Conservation (phyloP, 108 stramenopile genomes). For the Nitzschia putrida region DNA sequence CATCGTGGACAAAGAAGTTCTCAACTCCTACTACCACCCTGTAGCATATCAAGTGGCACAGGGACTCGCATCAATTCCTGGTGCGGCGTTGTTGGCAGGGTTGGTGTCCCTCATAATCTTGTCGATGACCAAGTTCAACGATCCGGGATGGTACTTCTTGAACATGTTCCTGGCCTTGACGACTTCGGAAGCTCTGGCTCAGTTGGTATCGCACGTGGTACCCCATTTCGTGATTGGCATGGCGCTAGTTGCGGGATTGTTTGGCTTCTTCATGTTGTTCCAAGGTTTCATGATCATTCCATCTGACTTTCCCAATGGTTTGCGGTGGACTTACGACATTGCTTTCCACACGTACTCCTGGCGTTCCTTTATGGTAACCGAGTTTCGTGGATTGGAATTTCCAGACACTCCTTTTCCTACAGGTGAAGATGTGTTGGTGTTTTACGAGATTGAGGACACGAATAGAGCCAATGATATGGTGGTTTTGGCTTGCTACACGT, state of each 20-base stretch:
- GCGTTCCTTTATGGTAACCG: no score
- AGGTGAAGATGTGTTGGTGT: constrained; percentile 41
- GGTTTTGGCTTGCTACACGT: constrained; percentile 33
- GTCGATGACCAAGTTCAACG: no score
- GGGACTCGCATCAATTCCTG: constrained; percentile 45
- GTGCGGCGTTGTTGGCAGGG: constrained; percentile 45
- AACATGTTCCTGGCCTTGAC: no score
- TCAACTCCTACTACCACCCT: no score
- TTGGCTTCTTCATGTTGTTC: constrained; percentile 62
- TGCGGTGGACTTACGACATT: constrained; percentile 55
- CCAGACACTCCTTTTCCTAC: no score
- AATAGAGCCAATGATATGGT: constrained; percentile 44
- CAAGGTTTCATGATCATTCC: constrained; percentile 67
- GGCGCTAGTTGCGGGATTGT: constrained; percentile 51
- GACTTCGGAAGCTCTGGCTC: constrained; percentile 60
- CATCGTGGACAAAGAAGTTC: constrained; percentile 65
- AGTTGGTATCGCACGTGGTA: constrained; percentile 55
- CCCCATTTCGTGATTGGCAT: constrained; percentile 70
- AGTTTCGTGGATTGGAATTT: no score
- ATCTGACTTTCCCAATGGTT: constrained; percentile 54
- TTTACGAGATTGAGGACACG: constrained; percentile 62
- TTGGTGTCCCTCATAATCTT: constrained; percentile 53
- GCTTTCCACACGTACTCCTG: no score
- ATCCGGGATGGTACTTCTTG: no score
- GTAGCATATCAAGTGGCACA: constrained; percentile 53